Percentiles rank a stretch among this genome's conserved stretches.
Conservation (phyloP, 495 filamentous ascomycete genomes). For the Thozetella sp. region DNA sequence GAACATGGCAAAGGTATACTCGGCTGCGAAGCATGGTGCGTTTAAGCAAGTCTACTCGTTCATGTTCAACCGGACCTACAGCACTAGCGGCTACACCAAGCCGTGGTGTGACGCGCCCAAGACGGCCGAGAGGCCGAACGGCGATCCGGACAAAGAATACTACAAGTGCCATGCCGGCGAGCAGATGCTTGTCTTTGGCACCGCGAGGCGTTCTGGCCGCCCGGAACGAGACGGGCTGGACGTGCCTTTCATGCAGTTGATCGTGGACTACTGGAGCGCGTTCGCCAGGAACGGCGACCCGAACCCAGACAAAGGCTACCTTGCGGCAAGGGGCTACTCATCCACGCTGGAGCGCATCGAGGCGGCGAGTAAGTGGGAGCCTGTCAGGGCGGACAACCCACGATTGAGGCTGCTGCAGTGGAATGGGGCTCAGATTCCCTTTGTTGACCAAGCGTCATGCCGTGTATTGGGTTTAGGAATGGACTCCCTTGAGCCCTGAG, state of each 20-base stretch:
- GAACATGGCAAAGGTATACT: constrained; percentile 32
- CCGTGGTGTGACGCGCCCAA: constrained; percentile 32
- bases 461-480: constrained; percentile 16
- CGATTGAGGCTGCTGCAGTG: constrained; percentile 27
- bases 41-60: constrained; percentile 32
- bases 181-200: constrained; percentile 40
- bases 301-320: constrained; percentile 16
- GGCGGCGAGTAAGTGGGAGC: constrained; percentile 18
- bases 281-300: constrained; percentile 27
- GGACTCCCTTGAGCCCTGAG: constrained; percentile 18
- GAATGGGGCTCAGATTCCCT: constrained; percentile 20
- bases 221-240: constrained; percentile 26
- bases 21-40: constrained; percentile 23
- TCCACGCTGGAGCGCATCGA: constrained; percentile 19
- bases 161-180: constrained; percentile 53
- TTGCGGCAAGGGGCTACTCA: constrained; percentile 16
- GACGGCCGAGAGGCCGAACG: constrained; percentile 23
- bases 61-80: constrained; percentile 47
- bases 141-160: constrained; percentile 38
- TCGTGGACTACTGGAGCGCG: constrained; percentile 25
- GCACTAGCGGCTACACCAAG: constrained; percentile 38
- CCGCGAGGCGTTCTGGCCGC: constrained; percentile 16
- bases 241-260: constrained; percentile 20
- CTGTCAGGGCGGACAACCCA: constrained; percentile 11
- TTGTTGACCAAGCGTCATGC: constrained; percentile 20